Evolutionary conservation across 495 filamentous ascomycete genomes (phyloP).

Genomic region (Hypoxylon lienhwacheense): DNA sequence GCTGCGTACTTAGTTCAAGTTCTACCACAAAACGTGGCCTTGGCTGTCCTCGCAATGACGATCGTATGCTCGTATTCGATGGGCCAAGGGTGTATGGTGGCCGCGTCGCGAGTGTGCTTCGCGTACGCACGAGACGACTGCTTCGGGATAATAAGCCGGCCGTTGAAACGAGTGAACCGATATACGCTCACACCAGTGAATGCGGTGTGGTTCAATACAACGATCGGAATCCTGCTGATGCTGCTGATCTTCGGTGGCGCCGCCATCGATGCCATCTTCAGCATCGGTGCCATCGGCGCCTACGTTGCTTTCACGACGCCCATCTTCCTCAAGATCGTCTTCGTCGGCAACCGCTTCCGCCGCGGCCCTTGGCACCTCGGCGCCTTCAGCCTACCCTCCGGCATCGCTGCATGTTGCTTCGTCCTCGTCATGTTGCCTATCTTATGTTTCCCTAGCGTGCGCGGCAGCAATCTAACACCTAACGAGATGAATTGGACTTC

Average conservation of each 20-base stretch:
- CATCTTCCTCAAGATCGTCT: constrained; percentile 73
- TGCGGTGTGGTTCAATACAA: constrained; percentile 72
- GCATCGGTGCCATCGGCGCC: constrained; percentile 73
- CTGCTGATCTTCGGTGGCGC: constrained; percentile 70
- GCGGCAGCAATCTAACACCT: constrained; percentile 58
- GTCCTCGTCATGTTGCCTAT: constrained; percentile 75
- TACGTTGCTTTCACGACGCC: constrained; percentile 76
- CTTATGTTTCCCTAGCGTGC: constrained; percentile 66
- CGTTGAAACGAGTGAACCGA: constrained; percentile 68
- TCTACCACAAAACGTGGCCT: constrained; percentile 64
- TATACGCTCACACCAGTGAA: constrained; percentile 74
- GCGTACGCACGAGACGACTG: constrained; percentile 80
- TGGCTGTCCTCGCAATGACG: constrained; percentile 68
- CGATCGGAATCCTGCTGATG: constrained; percentile 64
- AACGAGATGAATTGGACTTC: constrained; percentile 76
- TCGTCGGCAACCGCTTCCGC: constrained; percentile 70
- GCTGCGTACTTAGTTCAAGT: constrained; percentile 74
- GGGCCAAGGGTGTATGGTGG: constrained; percentile 84
- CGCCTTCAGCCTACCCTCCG: constrained; percentile 61
- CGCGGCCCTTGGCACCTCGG: constrained; percentile 77
- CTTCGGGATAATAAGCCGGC: constrained; percentile 62
- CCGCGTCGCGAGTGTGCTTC: constrained; percentile 75
- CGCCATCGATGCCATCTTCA: constrained; percentile 75
- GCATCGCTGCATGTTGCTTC: constrained; percentile 62
- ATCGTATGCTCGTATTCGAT: constrained; percentile 78